Evolutionary conservation across 2,329 filamentous ascomycete species (phyloP).

Genomic region (Aspergillus intermedius): DNA sequence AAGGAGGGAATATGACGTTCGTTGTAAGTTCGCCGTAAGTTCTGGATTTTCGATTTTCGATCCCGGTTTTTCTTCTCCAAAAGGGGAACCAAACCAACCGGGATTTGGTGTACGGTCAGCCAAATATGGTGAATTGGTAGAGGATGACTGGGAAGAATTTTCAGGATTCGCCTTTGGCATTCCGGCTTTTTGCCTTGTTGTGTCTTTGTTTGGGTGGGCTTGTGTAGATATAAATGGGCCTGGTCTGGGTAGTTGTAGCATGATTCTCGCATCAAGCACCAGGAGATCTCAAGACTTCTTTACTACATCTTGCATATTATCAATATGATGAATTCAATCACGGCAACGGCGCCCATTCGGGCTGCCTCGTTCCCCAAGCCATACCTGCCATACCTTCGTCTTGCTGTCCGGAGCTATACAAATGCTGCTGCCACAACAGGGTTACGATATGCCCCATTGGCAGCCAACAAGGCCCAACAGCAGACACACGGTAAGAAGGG

Average conservation of each 20-base stretch:
- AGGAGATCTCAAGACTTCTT: too few species aligned
- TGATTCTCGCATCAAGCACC: too few species aligned
- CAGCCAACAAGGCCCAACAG: constrained; percentile 9
- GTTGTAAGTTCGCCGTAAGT: constrained; percentile 6
- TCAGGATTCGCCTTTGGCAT: constrained; percentile 1
- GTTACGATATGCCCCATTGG: constrained; percentile 15
- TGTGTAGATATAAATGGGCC: constrained; percentile 4
- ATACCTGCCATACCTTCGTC: constrained; percentile 18
- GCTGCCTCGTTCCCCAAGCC: constrained; percentile 20
- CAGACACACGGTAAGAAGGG: constrained; percentile 18
- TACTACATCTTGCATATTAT: too few species aligned
- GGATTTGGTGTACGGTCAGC: too few species aligned
- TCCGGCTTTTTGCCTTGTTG: constrained; percentile 15
- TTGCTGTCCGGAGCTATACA: constrained; percentile 20
- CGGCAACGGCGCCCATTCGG: constrained; percentile 22
- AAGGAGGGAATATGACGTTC: too few species aligned
- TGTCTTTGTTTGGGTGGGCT: neutral
- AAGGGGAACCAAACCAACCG: too few species aligned
- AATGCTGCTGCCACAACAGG: constrained; percentile 17
- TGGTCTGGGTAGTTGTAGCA: neutral
- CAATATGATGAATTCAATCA: constrained; percentile 23
- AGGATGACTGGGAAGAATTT: neutral
- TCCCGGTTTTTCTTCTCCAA: neutral
- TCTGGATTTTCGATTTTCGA: neutral
- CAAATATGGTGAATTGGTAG: too few species aligned